phyloP scores from a whole-genome alignment of 2,329 filamentous ascomycete species.

The Cercospora sojina region DNA sequence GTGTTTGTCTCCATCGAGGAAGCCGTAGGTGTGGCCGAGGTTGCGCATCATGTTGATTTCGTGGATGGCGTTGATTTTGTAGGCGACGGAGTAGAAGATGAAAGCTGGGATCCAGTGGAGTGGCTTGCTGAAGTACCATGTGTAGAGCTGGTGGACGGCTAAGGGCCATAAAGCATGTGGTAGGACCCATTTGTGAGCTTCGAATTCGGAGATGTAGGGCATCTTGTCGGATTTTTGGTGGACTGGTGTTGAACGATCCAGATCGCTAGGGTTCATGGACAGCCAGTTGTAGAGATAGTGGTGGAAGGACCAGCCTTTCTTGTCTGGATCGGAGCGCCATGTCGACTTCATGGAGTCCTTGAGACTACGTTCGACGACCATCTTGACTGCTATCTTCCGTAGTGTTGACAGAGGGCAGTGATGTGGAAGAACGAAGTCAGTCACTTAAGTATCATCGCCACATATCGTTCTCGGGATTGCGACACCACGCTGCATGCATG shows the following conservation, averaged over 20 bases:
- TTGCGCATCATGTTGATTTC: constrained; percentile 43
- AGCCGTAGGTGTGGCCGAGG: constrained; percentile 43
- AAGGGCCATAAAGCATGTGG: constrained; percentile 42
- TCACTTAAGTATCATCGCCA: neutral
- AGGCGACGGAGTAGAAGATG: constrained; percentile 42
- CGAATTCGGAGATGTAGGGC: constrained; percentile 42
- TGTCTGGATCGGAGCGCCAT: constrained; percentile 22
- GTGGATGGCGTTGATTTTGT: constrained; percentile 45
- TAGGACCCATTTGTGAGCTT: constrained; percentile 45
- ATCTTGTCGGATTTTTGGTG: constrained; percentile 46
- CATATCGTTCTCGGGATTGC: neutral
- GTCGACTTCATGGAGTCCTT: constrained; percentile 30
- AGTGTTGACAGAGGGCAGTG: neutral
- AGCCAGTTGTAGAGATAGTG: constrained; percentile 23
- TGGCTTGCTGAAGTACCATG: constrained; percentile 36
- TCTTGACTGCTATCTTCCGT: neutral
- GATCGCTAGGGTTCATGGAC: constrained; percentile 21
- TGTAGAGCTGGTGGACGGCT: constrained; percentile 41
- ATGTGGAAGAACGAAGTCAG: neutral
- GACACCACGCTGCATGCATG: neutral
- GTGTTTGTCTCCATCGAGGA: constrained; percentile 49
- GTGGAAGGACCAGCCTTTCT: constrained; percentile 20
- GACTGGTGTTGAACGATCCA: constrained; percentile 39
- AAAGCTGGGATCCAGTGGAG: constrained; percentile 37
- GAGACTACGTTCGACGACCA: constrained; percentile 10